Base-by-base conservation (phyloP, 1,284 basidiomycete genomes). In the Tilletia walkeri region DNA sequence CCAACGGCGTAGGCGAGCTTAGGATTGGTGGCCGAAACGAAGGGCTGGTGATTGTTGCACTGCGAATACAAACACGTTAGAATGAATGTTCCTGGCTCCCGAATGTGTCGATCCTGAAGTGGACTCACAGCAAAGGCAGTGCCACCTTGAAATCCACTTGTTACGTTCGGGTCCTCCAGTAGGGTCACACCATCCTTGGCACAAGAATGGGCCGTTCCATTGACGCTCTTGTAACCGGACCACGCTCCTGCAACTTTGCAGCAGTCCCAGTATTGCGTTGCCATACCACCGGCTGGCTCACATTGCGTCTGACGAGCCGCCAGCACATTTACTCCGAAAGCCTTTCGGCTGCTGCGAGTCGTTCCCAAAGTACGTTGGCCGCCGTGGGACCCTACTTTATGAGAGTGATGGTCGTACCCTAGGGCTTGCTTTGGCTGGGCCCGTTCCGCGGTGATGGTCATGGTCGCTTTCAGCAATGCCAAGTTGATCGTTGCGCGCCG, bases 1-100 rank as follows among this genome's bases (percentile, higher is more conserved):
- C 59, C 59, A 16, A 63, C 36, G 3, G 36, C 59, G n/a, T 63
- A 63, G 2, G 30, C 7, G 7, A 63, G 30, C 4, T 38, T 38
- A 14, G 59, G 38, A 16, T 63, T 63, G 24, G 30, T 3, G 3
- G 59, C 14, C 7, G 30, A 34, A 16, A 38, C 38, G 59, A 63
- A 63, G 18, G 59, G 59, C 59, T 63, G 59, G 10, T 63, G 59
- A 6, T 9, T 9, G 59, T 63, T 63, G 59, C 59, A 63, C 59
- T 63, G 30, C 9, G 10, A 59, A 36, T 6, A 24, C 20, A 24
- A 18, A 24, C 6, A 53, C 6, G 7, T 18, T 18, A n/a, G 18
- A 4, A 53, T 18, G 50, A 48, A 48, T 48, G 47, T 9, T 18
- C 47, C 24, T 18, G 50, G 18, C 50, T 24, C 4, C 6, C 9